A percentile compares a stretch with the other conserved stretches of the same genome.
Evolutionary conservation across 2,329 filamentous ascomycete species (phyloP).

Genomic region (Clathrospora elynae): DNA sequence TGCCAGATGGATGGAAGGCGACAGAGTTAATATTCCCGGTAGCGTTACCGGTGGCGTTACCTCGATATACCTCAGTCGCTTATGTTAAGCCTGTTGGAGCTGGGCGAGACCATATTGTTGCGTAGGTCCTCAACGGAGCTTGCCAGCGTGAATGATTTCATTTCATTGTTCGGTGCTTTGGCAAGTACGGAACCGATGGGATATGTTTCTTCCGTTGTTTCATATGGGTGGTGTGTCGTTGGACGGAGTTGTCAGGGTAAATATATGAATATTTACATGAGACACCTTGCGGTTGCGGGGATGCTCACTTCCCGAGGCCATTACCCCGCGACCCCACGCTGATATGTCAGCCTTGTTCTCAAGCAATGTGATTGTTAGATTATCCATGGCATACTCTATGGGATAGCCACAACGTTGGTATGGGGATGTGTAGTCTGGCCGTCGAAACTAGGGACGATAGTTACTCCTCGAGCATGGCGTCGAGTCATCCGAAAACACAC

Average conservation of each 20-base stretch:
- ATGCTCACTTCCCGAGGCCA: constrained; percentile 18
- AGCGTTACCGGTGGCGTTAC: constrained; percentile 22
- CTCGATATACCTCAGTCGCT: constrained; percentile 15
- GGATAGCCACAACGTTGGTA: neutral
- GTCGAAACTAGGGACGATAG: neutral
- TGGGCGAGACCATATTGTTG: too few species aligned
- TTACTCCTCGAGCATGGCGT: too few species aligned
- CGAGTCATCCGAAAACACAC: neutral
- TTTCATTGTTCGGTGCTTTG: neutral
- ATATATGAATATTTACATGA: constrained; percentile 40
- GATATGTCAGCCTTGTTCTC: constrained; percentile 17
- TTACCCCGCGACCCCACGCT: constrained; percentile 38
- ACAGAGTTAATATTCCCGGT: constrained; percentile 23
- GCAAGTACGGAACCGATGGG: neutral
- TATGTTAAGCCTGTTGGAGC: neutral
- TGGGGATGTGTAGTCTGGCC: neutral
- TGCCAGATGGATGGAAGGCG: constrained; percentile 17
- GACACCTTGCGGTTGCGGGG: constrained; percentile 30
- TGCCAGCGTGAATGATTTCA: too few species aligned
- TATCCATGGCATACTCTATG: neutral
- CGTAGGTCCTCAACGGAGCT: too few species aligned
- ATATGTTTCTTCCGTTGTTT: neutral
- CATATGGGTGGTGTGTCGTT: constrained; percentile 8
- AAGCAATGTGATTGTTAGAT: constrained; percentile 14
- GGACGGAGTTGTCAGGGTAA: constrained; percentile 11